Conservation (phyloP, 148 eudicot species). For the Gaultheria prostrata region DNA sequence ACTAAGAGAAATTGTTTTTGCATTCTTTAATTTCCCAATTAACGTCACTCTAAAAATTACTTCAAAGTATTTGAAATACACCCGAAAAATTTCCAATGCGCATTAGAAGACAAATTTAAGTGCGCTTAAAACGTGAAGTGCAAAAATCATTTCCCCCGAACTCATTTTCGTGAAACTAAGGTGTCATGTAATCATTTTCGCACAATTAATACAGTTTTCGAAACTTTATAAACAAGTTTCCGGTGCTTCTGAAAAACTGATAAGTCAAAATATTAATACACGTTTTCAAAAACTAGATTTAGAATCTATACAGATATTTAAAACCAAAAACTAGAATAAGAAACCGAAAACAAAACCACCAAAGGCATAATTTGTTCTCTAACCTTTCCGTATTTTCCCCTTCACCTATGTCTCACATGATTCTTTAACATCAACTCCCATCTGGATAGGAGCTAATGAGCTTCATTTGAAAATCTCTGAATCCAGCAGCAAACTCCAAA, state of each 20-base stretch:
- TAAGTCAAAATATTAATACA: neutral
- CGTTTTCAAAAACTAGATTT: neutral
- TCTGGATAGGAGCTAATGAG: conserved; percentile 27
- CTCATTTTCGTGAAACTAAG: neutral
- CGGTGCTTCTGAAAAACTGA: neutral
- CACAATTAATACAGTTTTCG: neutral
- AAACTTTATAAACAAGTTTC: neutral
- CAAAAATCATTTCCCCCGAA: too few species aligned
- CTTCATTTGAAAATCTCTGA: conserved; percentile 40
- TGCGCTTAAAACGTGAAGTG: too few species aligned
- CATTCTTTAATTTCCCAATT: too few species aligned
- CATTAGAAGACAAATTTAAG: too few species aligned
- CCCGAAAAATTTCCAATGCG: too few species aligned
- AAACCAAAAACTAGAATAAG: neutral
- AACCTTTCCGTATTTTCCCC: neutral
- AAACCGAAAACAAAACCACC: neutral
- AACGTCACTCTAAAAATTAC: too few species aligned
- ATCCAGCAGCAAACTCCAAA: conserved; percentile 27
- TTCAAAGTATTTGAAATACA: too few species aligned
- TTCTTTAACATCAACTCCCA: neutral
- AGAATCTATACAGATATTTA: neutral
- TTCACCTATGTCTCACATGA: neutral
- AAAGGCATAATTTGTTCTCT: neutral
- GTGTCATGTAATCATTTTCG: neutral
- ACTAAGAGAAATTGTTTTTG: too few species aligned